These are phyloP conservation scores for Platanthera zijinensis DNA, from an alignment of 106 monocot genomes.

Conservation along the genomic window DNA sequence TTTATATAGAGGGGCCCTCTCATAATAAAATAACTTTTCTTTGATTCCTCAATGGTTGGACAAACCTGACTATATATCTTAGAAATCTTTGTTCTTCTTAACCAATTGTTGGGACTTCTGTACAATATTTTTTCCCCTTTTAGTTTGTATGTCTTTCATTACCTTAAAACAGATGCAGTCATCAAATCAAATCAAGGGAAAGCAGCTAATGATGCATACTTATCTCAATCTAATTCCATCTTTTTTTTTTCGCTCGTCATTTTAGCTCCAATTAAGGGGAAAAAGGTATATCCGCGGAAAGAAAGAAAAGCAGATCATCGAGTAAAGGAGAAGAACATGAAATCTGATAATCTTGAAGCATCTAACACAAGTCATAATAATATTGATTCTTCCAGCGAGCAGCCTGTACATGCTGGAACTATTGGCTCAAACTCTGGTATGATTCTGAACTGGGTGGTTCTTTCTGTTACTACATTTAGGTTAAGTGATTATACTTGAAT, in stretches of 20 bases:
- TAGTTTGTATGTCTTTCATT: not conserved
- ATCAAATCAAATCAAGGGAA: conserved; percentile 4
- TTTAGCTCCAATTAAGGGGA: not conserved
- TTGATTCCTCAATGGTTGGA: no score
- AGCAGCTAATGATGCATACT: not conserved
- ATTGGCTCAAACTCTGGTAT: conserved; percentile 5
- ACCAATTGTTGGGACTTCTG: no score
- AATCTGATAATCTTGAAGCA: not conserved
- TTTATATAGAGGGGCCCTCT: no score
- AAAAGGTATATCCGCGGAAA: not conserved
- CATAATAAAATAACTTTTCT: no score
- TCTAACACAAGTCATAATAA: not conserved
- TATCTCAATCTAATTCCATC: not conserved
- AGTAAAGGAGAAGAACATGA: not conserved
- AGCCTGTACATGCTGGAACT: not conserved
- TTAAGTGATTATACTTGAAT: not conserved
- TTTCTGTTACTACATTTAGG: not conserved
- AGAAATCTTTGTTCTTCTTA: no score
- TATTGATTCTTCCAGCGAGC: not conserved
- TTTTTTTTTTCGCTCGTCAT: not conserved
- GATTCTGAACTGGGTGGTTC: not conserved
- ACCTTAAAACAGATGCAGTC: not conserved
- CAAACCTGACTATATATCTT: no score
- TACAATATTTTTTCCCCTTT: no score
- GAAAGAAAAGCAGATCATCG: not conserved